Evolutionary conservation across 1,139 yeast species (phyloP).

Genomic region (Scheffersomyces cryptocercus): DNA sequence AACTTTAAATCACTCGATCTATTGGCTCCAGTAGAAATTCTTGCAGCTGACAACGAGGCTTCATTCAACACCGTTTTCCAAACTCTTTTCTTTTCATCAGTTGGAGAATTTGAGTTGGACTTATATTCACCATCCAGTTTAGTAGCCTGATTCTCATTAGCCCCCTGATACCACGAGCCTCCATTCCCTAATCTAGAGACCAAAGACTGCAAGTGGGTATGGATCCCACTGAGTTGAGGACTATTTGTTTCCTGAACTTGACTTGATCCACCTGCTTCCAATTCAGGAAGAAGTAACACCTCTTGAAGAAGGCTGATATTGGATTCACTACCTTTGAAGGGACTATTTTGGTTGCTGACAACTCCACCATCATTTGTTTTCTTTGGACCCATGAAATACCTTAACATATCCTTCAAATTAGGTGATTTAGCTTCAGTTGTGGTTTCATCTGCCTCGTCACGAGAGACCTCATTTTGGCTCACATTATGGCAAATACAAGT

Average conservation of each 20-base stretch:
- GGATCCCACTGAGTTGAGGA: not conserved
- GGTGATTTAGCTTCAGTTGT: not conserved
- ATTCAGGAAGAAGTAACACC: not conserved
- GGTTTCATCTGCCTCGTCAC: not conserved
- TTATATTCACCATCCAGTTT: not conserved
- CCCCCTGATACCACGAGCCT: not conserved
- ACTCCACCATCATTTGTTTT: not conserved
- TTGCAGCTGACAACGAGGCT: conserved; percentile 52
- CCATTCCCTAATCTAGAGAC: not conserved
- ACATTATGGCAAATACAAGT: not conserved
- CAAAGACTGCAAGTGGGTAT: too few relatives aligned
- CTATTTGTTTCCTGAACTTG: not conserved
- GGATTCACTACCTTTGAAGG: not conserved
- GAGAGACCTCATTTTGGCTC: not conserved
- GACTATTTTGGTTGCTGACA: not conserved
- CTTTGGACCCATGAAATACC: not conserved
- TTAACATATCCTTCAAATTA: not conserved
- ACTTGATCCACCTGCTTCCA: not conserved
- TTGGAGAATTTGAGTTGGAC: not conserved
- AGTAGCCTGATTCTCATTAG: too few relatives aligned
- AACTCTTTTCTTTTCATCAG: conserved; percentile 6
- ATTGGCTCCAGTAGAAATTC: conserved; percentile 44
- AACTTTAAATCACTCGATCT: not conserved
- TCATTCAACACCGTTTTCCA: conserved; percentile 50
- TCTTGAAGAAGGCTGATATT: not conserved